Conservation (phyloP, 1,139 yeast genomes). For the Scheffersomyces cryptocercus region DNA sequence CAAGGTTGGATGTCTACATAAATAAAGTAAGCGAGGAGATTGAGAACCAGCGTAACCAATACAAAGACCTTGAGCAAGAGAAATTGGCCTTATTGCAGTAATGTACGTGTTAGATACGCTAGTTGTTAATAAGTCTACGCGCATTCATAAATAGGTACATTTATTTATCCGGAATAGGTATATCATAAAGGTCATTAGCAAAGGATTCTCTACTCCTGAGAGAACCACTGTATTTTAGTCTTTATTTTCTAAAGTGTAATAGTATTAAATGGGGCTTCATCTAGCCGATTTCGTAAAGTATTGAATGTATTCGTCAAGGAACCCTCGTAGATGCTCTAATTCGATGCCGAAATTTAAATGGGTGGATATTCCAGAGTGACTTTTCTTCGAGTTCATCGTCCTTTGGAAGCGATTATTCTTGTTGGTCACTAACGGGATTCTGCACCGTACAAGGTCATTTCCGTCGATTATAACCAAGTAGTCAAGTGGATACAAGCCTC, state of each 20-base stretch:
- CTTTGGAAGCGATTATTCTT: conserved; percentile 1
- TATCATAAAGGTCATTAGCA: too few relatives aligned
- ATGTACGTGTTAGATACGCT: neutral
- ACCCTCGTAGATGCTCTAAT: conserved; percentile 18
- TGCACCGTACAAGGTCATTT: conserved; percentile 21
- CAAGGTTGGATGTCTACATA: conserved; percentile 67
- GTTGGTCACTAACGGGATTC: conserved; percentile 19
- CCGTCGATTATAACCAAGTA: conserved; percentile 35
- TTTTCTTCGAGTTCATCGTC: neutral
- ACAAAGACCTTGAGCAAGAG: conserved; percentile 53
- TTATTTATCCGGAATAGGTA: too few relatives aligned
- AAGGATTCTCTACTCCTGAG: too few relatives aligned
- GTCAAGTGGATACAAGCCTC: conserved; percentile 50
- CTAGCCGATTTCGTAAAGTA: conserved; percentile 8
- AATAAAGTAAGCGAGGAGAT: conserved; percentile 61
- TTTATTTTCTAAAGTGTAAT: neutral
- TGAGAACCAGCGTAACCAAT: conserved; percentile 51
- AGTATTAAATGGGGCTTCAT: too few relatives aligned
- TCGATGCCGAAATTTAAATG: conserved; percentile 19
- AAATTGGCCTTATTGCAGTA: conserved; percentile 43
- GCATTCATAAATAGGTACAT: too few relatives aligned
- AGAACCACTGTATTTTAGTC: neutral
- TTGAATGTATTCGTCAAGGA: conserved; percentile 22
- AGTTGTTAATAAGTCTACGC: too few relatives aligned
- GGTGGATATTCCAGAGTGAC: conserved; percentile 9